These are phyloP conservation scores for Fusarium siculi DNA, from an alignment of 2,329 filamentous ascomycete genomes.

Conservation along the genomic window DNA sequence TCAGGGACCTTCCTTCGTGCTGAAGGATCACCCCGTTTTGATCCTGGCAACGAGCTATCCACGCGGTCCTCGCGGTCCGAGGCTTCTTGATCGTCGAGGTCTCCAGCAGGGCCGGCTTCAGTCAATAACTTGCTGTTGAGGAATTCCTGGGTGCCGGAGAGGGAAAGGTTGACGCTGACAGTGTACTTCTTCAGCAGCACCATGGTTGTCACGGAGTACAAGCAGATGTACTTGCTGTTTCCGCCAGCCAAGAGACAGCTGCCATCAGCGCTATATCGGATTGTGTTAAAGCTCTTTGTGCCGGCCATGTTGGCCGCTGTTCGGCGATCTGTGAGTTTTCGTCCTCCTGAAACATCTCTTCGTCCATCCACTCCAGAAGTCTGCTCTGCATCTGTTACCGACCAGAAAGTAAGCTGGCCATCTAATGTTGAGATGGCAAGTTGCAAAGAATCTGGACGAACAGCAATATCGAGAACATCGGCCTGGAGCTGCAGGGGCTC, in stretches of 20 bases:
- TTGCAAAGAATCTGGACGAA: conserved; percentile 91
- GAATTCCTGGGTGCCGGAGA: conserved; percentile 97
- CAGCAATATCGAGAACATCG: conserved; percentile 86
- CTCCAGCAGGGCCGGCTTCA: conserved; percentile 83
- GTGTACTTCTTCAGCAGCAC: conserved; percentile 95
- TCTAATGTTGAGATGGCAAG: conserved; percentile 92
- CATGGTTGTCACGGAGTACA: conserved; percentile 95
- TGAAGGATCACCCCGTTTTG: conserved; percentile 86
- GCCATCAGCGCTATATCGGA: conserved; percentile 92
- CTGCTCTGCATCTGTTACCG: conserved; percentile 86
- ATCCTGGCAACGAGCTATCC: conserved; percentile 83
- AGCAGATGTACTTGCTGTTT: conserved; percentile 98
- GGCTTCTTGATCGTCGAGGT: conserved; percentile 89
- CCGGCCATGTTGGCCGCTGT: conserved; percentile 91
- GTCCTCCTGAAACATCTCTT: conserved; percentile 91
- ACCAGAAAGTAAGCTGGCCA: conserved; percentile 96
- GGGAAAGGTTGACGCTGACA: conserved; percentile 92
- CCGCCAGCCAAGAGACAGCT: conserved; percentile 89
- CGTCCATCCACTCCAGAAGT: conserved; percentile 87
- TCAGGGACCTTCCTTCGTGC: conserved; percentile 80
- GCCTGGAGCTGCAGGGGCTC: conserved; percentile 93
- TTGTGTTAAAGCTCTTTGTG: conserved; percentile 88
- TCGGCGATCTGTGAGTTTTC: conserved; percentile 85
- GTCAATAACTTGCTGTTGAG: conserved; percentile 92
- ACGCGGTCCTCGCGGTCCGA: conserved; percentile 89